Evolutionary conservation across 202 grass and related monocot species (phyloP).

Genomic region (Panicum virgatum): DNA sequence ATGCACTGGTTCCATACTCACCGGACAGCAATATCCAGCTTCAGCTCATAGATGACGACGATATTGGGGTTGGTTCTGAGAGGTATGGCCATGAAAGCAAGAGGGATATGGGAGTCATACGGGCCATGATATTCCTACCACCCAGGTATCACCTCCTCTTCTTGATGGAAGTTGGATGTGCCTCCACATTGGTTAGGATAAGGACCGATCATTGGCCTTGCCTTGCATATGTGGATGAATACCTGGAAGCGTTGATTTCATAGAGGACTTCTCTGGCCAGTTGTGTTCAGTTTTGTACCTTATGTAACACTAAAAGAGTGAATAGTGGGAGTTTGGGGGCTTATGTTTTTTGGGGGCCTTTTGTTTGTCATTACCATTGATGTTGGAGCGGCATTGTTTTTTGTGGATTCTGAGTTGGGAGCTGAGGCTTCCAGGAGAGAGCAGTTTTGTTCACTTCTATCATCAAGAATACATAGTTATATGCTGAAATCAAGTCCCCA

Average conservation of each 20-base stretch:
- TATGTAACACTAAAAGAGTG: slow-evolving; percentile 36
- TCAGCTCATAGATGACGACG: slow-evolving; percentile 46
- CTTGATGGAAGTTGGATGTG: slow-evolving; percentile 81
- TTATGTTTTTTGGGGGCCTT: not conserved
- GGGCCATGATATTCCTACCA: slow-evolving; percentile 84
- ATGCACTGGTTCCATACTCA: slow-evolving; percentile 80
- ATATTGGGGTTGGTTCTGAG: slow-evolving; percentile 34
- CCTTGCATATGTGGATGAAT: slow-evolving; percentile 93
- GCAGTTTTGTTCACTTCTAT: slow-evolving; percentile 37
- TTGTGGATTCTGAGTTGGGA: slow-evolving; percentile 30
- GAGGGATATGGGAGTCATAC: slow-evolving; percentile 63
- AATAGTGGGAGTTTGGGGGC: slow-evolving; percentile 21
- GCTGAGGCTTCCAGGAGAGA: slow-evolving; percentile 43
- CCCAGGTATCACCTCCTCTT: slow-evolving; percentile 96
- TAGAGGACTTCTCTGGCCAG: slow-evolving; percentile 31
- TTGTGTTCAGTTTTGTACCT: slow-evolving; percentile 49
- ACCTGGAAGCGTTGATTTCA: slow-evolving; percentile 80
- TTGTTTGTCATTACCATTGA: slow-evolving; percentile 38
- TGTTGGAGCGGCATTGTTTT: slow-evolving; percentile 48
- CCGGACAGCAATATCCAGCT: slow-evolving; percentile 52
- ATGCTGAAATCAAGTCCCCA: not conserved
- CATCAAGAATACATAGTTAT: slow-evolving; percentile 36
- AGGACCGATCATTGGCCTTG: slow-evolving; percentile 98
- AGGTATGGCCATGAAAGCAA: slow-evolving; percentile 49
- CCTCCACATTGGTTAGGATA: slow-evolving; percentile 81